Percentiles rank a stretch among this genome's conserved stretches.
These are phyloP conservation scores for Myriangium duriaei DNA, from an alignment of 2,329 filamentous ascomycete species.

Conservation along the genomic window DNA sequence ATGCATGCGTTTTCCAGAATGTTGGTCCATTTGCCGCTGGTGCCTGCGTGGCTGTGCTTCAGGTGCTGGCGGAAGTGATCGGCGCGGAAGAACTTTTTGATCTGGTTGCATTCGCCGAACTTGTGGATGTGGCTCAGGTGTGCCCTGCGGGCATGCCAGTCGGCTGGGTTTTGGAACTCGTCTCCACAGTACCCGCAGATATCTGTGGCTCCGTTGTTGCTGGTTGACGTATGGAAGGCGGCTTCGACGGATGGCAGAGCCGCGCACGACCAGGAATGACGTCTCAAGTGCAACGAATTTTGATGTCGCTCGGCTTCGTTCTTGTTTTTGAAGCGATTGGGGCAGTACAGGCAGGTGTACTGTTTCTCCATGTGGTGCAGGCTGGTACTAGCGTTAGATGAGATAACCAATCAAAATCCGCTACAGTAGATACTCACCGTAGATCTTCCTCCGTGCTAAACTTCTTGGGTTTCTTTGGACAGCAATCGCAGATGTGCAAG, in stretches of 20 bases:
- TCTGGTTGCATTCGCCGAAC: constrained; percentile 93
- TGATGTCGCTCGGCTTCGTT: constrained; percentile 95
- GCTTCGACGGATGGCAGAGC: constrained; percentile 61
- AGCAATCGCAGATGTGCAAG: constrained; percentile 76
- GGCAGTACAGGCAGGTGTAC: constrained; percentile 84
- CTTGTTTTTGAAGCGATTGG: constrained; percentile 97
- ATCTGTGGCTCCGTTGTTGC: constrained; percentile 46
- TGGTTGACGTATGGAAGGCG: constrained; percentile 73
- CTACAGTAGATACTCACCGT: no score
- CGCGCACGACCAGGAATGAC: constrained; percentile 94
- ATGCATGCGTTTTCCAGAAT: constrained; percentile 95
- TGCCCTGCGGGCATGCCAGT: constrained; percentile 77
- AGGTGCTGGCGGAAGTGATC: constrained; percentile 97
- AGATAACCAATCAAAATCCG: no score
- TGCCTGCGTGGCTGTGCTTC: constrained; percentile 93
- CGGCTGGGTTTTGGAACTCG: constrained; percentile 74
- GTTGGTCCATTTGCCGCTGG: constrained; percentile 97
- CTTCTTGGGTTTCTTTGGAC: constrained; percentile 92
- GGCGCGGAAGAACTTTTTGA: constrained; percentile 94
- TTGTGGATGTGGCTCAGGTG: constrained; percentile 90
- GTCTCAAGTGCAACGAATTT: constrained; percentile 82
- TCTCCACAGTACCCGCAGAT: constrained; percentile 92
- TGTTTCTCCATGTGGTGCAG: constrained; percentile 90
- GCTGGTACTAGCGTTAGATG: no score
- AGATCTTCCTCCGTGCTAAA: constrained; percentile 78